Evolutionary conservation across 331 rosid genomes (phyloP), one percentile per base, ranked within the genome.

Genomic region (Stylosanthes scabra): DNA sequence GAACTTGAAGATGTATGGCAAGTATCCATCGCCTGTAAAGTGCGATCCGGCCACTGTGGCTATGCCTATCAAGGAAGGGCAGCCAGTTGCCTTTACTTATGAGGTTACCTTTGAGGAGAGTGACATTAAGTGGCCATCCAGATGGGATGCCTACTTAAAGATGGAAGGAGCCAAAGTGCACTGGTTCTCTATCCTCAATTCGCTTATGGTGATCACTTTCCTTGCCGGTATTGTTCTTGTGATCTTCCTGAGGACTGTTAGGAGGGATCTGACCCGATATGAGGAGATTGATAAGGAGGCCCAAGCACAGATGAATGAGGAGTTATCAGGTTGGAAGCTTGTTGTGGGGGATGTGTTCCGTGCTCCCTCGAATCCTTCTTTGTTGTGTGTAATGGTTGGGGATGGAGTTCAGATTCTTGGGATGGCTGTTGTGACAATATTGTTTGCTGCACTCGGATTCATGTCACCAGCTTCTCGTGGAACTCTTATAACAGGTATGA

Each of bases 221-320:
- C 97, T 93, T 64, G 98, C 98, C 52, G 98, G 98, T 60, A 93
- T 93, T 68, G 98, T 93, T 73, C 93, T 93, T n/a, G 98, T 93
- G 71, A 93, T 93, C 83, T 88, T 93, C 70, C 78, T 93, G 86
- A 91, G 98, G 83, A 93, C 98, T 9, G 98, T 93, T 70, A 82
- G 98, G 76, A 83, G 98, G 78, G 98, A 93, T 84, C 91, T 93
- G 71, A 91, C 97, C 13, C 88, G 89, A 28, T 93, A 93, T 8
- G 98, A 93, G 87, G 98, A 93, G 87, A 93, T 93, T 37, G 98
- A 93, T 85, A 93, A 91, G 90, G 98, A 93, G 83, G 96, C 98
- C 3, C 98, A 93, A 76, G 96, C 97, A 12, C 97, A 93, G 86
- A 93, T 93, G 98, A 93, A 84, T 9, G 98, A 93, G 73, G 98